Conservation (phyloP, 768 basidiomycete species). For the Boletus pseudopeckii region DNA sequence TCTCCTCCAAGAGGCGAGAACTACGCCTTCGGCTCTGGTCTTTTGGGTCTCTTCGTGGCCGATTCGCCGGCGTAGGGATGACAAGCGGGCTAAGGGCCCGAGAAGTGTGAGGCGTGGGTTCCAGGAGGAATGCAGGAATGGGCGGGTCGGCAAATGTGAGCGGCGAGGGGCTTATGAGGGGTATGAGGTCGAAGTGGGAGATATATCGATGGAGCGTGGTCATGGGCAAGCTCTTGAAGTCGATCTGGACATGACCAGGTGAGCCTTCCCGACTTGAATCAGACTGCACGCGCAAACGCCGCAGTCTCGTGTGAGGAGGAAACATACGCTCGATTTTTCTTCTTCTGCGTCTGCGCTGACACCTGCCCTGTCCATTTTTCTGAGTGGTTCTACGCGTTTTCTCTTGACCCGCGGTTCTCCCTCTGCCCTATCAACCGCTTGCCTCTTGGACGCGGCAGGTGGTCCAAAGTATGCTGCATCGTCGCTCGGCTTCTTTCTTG, state of each 20-base stretch:
- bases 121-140: constrained; percentile 57
- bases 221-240: constrained; percentile 69
- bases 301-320: background rate
- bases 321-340: constrained; percentile 30
- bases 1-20: constrained; percentile 70
- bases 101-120: constrained; percentile 43
- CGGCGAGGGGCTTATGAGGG: constrained; percentile 68
- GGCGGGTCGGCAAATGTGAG: constrained; percentile 66
- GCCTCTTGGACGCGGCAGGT: constrained; percentile 57
- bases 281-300: background rate
- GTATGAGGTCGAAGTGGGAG: constrained; percentile 67
- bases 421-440: constrained; percentile 63
- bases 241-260: constrained; percentile 48
- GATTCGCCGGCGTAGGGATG: constrained; percentile 58
- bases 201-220: constrained; percentile 69
- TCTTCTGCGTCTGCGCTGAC: constrained; percentile 32
- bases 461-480: constrained; percentile 71
- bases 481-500: constrained; percentile 60
- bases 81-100: constrained; percentile 49
- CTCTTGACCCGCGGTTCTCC: constrained; percentile 75
- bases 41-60: constrained; percentile 67
- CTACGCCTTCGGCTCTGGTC: constrained; percentile 61
- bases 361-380: constrained; percentile 38
- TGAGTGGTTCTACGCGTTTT: constrained; percentile 56
- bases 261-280: constrained; percentile 3